These are phyloP conservation scores for Phytophthora sp. DNA, from an alignment of 352 stramenopile species.

Conservation along the genomic window DNA sequence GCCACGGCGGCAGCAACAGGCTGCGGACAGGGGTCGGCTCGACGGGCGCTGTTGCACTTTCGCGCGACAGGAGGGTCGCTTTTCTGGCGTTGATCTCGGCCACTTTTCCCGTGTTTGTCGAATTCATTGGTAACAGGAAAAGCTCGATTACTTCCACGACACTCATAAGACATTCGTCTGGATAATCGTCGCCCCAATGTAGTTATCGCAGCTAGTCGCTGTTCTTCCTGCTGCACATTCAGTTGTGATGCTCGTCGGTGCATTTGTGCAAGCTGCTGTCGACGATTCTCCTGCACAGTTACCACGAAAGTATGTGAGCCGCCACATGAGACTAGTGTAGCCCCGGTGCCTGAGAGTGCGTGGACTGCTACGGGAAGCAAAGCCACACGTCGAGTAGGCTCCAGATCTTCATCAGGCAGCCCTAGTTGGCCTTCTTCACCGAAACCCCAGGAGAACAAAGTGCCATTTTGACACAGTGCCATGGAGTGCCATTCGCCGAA, in stretches of 20 bases:
- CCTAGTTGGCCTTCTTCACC: conserved; percentile 76
- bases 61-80: neutral
- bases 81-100: neutral
- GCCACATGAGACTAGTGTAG: conserved; percentile 60
- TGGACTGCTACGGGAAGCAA: conserved; percentile 54
- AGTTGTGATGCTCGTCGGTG: conserved; percentile 42
- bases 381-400: conserved; percentile 42
- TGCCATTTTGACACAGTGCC: conserved; percentile 58
- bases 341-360: conserved; percentile 59
- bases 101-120: neutral
- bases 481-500: conserved; percentile 81
- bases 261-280: conserved; percentile 47
- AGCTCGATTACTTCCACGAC: neutral
- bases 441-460: conserved; percentile 71
- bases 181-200: conserved; percentile 3
- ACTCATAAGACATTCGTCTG: conserved; percentile 3
- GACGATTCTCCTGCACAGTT: conserved; percentile 62
- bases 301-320: conserved; percentile 71
- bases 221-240: conserved; percentile 37
- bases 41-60: conserved; percentile 28
- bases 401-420: conserved; percentile 49
- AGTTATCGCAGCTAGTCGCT: conserved; percentile 16
- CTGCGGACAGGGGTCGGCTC: conserved; percentile 8
- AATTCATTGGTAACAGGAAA: neutral
- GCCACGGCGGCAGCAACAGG: conserved; percentile 8